Evolutionary conservation across 495 filamentous ascomycete genomes (phyloP).

Genomic region (Aspergillus diversus): DNA sequence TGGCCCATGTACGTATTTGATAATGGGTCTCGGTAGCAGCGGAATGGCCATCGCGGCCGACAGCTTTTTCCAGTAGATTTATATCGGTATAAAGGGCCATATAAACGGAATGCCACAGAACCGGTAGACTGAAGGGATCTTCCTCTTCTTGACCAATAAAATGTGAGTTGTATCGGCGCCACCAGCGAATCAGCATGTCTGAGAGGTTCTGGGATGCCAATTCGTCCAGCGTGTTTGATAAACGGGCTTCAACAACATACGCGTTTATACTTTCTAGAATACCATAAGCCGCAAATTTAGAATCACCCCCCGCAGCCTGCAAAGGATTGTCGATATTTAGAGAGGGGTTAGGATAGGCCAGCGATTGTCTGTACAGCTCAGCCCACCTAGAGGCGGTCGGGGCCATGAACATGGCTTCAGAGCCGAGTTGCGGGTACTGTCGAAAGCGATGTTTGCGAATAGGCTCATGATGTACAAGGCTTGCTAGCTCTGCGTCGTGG

Average conservation of each 20-base stretch:
- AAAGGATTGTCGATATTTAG: conserved; percentile 14
- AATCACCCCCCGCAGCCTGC: conserved; percentile 13
- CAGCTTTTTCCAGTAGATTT: conserved; percentile 35
- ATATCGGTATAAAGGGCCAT: conserved; percentile 38
- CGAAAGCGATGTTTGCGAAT: conserved; percentile 32
- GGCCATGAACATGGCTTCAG: conserved; percentile 36
- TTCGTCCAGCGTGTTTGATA: conserved; percentile 22
- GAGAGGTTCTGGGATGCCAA: conserved; percentile 18
- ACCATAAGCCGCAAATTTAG: conserved; percentile 29
- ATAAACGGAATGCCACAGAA: conserved; percentile 43
- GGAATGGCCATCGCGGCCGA: conserved; percentile 32
- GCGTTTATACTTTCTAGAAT: conserved; percentile 30
- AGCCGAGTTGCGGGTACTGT: conserved; percentile 24
- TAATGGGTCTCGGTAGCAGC: background rate
- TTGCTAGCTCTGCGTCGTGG: conserved; percentile 42
- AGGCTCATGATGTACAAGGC: conserved; percentile 38
- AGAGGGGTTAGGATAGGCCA: background rate
- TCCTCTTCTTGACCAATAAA: conserved; percentile 5
- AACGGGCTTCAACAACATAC: conserved; percentile 25
- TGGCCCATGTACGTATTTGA: conserved; percentile 20
- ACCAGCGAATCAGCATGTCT: conserved; percentile 29
- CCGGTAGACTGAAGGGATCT: conserved; percentile 34
- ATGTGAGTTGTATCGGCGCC: conserved; percentile 23
- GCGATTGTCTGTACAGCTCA: conserved; percentile 19
- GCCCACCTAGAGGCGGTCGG: conserved; percentile 37